Evolutionary conservation across 305 asterid species (phyloP).

Genomic region (Solanum hybrid): DNA sequence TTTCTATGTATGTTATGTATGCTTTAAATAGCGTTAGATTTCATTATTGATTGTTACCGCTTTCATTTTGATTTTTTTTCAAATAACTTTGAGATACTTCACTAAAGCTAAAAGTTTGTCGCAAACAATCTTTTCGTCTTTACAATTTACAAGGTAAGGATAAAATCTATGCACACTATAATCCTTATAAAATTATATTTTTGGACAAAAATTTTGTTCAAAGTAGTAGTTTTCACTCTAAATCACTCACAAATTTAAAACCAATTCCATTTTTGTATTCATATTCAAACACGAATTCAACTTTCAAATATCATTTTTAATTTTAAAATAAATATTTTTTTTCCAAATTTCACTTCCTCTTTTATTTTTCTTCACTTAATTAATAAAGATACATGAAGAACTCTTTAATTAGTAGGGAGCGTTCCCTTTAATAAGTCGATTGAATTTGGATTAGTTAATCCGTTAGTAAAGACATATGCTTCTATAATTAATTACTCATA

Average conservation of each 20-base stretch:
- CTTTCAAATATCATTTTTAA: background rate
- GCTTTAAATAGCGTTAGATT: background rate
- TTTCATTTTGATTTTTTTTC: background rate
- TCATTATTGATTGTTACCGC: background rate
- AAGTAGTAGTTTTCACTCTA: background rate
- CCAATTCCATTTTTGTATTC: background rate
- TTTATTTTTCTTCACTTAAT: background rate
- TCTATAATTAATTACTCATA: background rate
- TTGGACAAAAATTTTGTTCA: no score
- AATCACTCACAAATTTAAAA: background rate
- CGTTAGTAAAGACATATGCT: background rate
- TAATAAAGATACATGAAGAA: background rate
- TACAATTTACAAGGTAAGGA: background rate
- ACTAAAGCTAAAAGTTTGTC: background rate
- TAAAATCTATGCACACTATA: background rate
- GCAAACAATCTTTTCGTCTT: background rate
- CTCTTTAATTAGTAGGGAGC: background rate
- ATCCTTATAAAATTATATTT: background rate
- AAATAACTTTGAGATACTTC: background rate
- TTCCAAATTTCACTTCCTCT: background rate
- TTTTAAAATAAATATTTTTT: background rate
- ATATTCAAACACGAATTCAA: background rate
- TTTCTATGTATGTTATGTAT: background rate
- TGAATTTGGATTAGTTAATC: background rate
- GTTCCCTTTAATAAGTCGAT: background rate